Evolutionary conservation across 1,139 yeast genomes (phyloP).

Genomic region (Candida gigantensis): DNA sequence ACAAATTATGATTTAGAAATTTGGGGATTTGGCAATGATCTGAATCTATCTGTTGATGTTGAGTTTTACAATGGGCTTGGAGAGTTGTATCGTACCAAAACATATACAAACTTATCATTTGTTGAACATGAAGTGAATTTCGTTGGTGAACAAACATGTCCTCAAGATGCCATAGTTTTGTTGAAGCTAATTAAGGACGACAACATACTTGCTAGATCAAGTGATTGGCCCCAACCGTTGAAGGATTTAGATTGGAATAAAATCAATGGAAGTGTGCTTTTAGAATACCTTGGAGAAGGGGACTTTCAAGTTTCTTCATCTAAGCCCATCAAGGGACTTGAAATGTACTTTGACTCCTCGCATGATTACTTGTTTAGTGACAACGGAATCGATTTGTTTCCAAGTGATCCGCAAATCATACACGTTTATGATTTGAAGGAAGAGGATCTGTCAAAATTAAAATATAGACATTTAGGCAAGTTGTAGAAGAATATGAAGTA

Average conservation of each 20-base stretch:
- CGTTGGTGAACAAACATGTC: conserved; percentile 14
- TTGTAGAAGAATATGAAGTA: too few species aligned
- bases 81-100: background rate
- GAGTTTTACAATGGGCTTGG: conserved; percentile 26
- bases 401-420: conserved; percentile 25
- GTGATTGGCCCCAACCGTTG: conserved; percentile 58
- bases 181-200: conserved; percentile 18
- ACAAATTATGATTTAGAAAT: conserved; percentile 31
- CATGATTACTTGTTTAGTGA: conserved; percentile 28
- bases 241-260: conserved; percentile 38
- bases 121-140: conserved; percentile 24
- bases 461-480: conserved; percentile 4
- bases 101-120: conserved; percentile 16
- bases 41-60: conserved; percentile 26
- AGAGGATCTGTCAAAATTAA: conserved; percentile 3
- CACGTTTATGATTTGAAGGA: conserved; percentile 5
- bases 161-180: conserved; percentile 23
- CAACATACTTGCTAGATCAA: conserved; percentile 31
- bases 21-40: conserved; percentile 38
- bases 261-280: conserved; percentile 15
- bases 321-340: conserved; percentile 47
- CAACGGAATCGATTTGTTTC: conserved; percentile 48
- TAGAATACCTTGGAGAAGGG: conserved; percentile 18
- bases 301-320: conserved; percentile 23
- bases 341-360: conserved; percentile 31